Percentiles rank a stretch among this genome's conserved stretches.
phyloP scores from a whole-genome alignment of 306 rosid genomes.

The Hippophae gyantsensis region DNA sequence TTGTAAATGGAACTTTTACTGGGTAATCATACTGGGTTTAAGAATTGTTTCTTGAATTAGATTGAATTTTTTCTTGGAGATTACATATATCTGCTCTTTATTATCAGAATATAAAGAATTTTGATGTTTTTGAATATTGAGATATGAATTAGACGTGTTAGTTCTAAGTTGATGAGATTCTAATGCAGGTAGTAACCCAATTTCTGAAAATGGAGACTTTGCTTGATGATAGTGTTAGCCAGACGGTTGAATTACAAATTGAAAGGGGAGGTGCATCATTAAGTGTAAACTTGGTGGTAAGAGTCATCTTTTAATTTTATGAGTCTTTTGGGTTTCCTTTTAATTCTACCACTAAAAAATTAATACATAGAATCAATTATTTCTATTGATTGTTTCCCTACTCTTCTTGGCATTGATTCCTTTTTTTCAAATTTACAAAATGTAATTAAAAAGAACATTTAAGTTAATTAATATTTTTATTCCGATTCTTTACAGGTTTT shows the following conservation, averaged over 20 bases:
- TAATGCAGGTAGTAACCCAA: slow-evolving; percentile 78
- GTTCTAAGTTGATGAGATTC: slow-evolving; percentile 12
- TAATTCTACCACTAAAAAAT: not conserved
- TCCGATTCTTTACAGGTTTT: too few species aligned
- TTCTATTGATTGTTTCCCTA: too few species aligned
- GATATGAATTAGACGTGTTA: not conserved
- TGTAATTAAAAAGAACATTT: too few species aligned
- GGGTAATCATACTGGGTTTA: not conserved
- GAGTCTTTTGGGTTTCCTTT: not conserved
- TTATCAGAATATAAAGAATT: not conserved
- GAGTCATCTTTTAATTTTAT: slow-evolving; percentile 20
- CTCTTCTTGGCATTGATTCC: too few species aligned
- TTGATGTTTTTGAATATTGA: not conserved
- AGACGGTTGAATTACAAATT: slow-evolving; percentile 60
- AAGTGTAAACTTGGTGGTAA: slow-evolving; percentile 60
- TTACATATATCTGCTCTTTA: not conserved
- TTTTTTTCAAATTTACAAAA: too few species aligned
- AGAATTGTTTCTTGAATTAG: not conserved
- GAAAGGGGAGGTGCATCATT: slow-evolving; percentile 74
- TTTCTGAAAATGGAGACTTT: slow-evolving; percentile 83
- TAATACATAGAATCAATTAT: too few species aligned
- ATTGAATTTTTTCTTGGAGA: not conserved
- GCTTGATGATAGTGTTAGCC: slow-evolving; percentile 78
- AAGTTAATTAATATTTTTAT: too few species aligned
- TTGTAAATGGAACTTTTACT: not conserved